These are phyloP conservation scores for Eruca vesicaria DNA, from an alignment of 441 rosid species.

Conservation along the genomic window DNA sequence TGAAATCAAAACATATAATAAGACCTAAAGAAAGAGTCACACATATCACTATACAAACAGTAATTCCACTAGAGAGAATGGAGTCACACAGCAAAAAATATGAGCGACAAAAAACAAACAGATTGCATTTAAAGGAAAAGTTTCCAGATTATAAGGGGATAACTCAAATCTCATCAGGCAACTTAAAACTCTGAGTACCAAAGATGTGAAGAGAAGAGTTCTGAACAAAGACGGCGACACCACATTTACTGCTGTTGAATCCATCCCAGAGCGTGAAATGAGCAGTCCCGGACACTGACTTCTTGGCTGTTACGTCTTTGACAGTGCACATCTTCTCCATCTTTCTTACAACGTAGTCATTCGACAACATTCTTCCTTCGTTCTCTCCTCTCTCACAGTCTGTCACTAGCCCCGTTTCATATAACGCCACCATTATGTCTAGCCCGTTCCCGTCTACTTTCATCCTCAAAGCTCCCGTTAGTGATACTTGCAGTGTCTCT, in stretches of 20 bases:
- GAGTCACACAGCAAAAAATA: neutral
- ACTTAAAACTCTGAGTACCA: slow-evolving; percentile 61
- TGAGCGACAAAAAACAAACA: neutral
- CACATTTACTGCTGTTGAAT: slow-evolving; percentile 68
- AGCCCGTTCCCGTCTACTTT: slow-evolving; percentile 61
- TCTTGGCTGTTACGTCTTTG: slow-evolving; percentile 62
- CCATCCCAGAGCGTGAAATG: slow-evolving; percentile 73
- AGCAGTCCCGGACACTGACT: slow-evolving; percentile 56
- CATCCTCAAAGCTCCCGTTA: slow-evolving; percentile 59
- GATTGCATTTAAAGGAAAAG: neutral
- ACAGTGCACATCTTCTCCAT: slow-evolving; percentile 71
- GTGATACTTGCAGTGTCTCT: slow-evolving; percentile 56
- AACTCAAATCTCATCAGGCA: slow-evolving; percentile 54
- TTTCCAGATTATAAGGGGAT: neutral
- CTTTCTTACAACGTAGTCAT: slow-evolving; percentile 78
- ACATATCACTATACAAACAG: slow-evolving; percentile 12
- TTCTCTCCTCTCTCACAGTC: slow-evolving; percentile 73
- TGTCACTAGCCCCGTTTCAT: slow-evolving; percentile 68
- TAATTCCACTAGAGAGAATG: neutral
- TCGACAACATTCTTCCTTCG: slow-evolving; percentile 66
- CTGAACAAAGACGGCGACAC: slow-evolving; percentile 62
- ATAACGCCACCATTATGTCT: slow-evolving; percentile 75
- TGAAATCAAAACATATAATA: slow-evolving; percentile 1
- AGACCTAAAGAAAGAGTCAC: neutral
- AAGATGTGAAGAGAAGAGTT: slow-evolving; percentile 64